Percentiles rank a stretch among this genome's conserved stretches.
phyloP scores from a whole-genome alignment of 257 asterid species.

The Dorcoceras hygrometricum region DNA sequence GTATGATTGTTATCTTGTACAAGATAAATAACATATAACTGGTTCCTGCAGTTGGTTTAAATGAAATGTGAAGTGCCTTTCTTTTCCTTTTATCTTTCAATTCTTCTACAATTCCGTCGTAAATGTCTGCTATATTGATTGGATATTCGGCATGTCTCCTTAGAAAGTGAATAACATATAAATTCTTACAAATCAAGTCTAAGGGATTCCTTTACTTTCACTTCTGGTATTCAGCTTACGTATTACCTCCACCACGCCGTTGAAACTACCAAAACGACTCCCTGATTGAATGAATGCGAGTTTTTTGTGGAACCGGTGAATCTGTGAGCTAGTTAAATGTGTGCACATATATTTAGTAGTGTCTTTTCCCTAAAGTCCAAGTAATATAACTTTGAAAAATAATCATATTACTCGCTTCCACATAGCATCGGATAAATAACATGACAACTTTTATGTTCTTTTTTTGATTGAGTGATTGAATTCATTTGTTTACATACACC shows the following conservation, averaged over 20 bases:
- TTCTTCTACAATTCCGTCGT: not conserved
- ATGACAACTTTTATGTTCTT: no score
- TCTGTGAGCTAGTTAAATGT: not conserved
- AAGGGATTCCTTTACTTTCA: not conserved
- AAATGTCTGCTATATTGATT: not conserved
- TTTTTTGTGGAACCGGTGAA: not conserved
- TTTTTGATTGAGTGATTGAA: no score
- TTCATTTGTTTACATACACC: no score
- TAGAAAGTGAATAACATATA: not conserved
- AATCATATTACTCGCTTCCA: no score
- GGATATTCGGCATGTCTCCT: not conserved
- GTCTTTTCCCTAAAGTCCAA: no score
- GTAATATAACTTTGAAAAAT: no score
- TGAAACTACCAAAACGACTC: not conserved
- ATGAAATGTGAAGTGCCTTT: constrained; percentile 16
- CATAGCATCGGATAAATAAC: no score
- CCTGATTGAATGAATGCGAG: not conserved
- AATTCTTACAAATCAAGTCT: not conserved
- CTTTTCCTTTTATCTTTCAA: no score
- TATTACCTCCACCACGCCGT: not conserved
- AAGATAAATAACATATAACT: constrained; percentile 20
- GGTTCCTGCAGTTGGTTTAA: constrained; percentile 6
- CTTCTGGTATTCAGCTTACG: not conserved
- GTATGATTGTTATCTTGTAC: constrained; percentile 32
- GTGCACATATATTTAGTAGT: not conserved